phyloP scores from a whole-genome alignment of 148 eudicot genomes.

The Cornus florida region DNA sequence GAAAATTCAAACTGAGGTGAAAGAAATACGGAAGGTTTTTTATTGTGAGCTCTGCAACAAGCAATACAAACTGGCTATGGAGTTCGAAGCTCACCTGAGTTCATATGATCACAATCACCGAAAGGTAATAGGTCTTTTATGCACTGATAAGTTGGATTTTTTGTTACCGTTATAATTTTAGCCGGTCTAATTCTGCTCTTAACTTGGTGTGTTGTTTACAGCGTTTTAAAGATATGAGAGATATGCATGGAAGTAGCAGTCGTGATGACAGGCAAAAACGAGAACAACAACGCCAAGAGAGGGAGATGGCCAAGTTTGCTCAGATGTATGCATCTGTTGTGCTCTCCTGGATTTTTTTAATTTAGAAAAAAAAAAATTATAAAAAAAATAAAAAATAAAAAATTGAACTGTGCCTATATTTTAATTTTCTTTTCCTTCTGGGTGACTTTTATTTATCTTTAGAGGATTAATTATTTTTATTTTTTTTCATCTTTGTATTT shows the following conservation, averaged over 20 bases:
- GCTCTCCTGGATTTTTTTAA: background rate
- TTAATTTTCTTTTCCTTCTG: background rate
- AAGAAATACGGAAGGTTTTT: conserved; percentile 86
- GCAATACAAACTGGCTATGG: conserved; percentile 96
- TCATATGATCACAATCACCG: conserved; percentile 98
- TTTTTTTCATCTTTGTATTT: conserved; percentile 2
- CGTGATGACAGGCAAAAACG: conserved; percentile 93
- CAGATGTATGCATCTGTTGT: conserved; percentile 55
- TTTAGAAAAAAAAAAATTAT: too few relatives aligned
- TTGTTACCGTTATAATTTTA: background rate
- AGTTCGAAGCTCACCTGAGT: conserved; percentile 94
- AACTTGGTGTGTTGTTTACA: conserved; percentile 22
- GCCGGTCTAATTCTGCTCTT: conserved; percentile 1
- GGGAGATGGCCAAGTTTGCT: conserved; percentile 93
- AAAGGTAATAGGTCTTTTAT: conserved; percentile 48
- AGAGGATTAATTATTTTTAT: background rate
- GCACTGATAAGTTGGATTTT: background rate
- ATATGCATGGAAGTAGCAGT: conserved; percentile 88
- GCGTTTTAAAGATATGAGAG: conserved; percentile 96
- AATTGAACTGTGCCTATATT: background rate
- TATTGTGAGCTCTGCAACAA: conserved; percentile 95
- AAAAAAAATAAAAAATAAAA: background rate
- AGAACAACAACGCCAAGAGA: conserved; percentile 88
- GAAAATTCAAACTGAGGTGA: conserved; percentile 94
- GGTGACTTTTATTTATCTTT: background rate